These are phyloP conservation scores for Solanum hybrid DNA, from an alignment of 305 asterid genomes.

Conservation along the genomic window DNA sequence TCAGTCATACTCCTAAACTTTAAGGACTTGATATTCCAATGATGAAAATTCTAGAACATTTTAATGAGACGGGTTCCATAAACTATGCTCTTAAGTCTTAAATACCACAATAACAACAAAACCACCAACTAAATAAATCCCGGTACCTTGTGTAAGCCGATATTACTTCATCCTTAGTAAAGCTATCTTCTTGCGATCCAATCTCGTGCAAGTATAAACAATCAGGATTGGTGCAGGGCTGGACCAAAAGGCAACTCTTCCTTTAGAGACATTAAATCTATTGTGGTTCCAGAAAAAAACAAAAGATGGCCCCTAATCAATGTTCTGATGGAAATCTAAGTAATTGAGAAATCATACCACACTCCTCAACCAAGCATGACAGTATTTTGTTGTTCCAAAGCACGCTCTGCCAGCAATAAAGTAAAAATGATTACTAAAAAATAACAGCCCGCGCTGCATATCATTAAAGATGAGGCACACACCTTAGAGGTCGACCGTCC, in stretches of 20 bases:
- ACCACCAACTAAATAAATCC: neutral
- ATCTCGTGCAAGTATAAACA: constrained; percentile 89
- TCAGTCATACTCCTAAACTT: neutral
- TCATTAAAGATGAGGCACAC: constrained; percentile 17
- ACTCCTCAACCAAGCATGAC: constrained; percentile 98
- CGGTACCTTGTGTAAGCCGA: constrained; percentile 78
- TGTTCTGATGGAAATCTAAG: constrained; percentile 4
- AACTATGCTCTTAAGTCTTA: neutral
- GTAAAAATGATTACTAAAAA: constrained; percentile 16
- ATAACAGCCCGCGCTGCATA: neutral
- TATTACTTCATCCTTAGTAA: constrained; percentile 87
- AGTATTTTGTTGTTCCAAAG: constrained; percentile 96
- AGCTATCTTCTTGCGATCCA: constrained; percentile 90
- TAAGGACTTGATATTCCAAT: neutral
- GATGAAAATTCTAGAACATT: neutral
- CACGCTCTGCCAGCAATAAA: constrained; percentile 68
- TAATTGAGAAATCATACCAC: constrained; percentile 42
- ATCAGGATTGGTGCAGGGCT: constrained; percentile 95
- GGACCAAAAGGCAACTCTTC: constrained; percentile 26
- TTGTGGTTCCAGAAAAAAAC: neutral
- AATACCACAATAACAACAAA: neutral
- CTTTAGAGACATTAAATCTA: neutral
- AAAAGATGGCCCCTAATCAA: neutral
- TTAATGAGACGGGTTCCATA: neutral
- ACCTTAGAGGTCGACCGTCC: constrained; percentile 82